Evolutionary conservation across 108 stramenopile species (phyloP).

Genomic region (Nitzschia sp.): DNA sequence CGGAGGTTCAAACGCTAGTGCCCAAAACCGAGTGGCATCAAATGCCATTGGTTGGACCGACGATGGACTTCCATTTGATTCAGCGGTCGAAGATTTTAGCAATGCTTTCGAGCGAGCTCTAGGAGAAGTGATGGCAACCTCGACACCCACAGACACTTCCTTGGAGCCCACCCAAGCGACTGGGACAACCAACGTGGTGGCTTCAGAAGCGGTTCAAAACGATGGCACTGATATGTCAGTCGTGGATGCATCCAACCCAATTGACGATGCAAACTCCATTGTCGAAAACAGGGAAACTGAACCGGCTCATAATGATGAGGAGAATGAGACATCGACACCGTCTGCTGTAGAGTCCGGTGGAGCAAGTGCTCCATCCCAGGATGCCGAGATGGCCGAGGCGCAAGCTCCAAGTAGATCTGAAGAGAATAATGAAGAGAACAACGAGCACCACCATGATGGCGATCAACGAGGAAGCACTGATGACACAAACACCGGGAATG

Average conservation of each 20-base stretch:
- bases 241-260: constrained; percentile 6
- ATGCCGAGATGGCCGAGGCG: neutral
- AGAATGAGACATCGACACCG: neutral
- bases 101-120: constrained; percentile 63
- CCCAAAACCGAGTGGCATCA: constrained; percentile 15
- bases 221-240: neutral
- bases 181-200: neutral
- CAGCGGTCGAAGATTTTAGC: constrained; percentile 57
- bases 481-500: constrained; percentile 9
- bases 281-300: constrained; percentile 6
- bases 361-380: neutral
- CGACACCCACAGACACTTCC: neutral
- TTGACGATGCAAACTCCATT: neutral
- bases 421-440: neutral
- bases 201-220: neutral
- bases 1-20: neutral
- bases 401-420: neutral
- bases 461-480: constrained; percentile 5
- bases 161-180: neutral
- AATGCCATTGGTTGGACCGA: constrained; percentile 71
- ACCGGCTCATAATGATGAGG: constrained; percentile 9
- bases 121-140: constrained; percentile 26
- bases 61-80: constrained; percentile 73
- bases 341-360: neutral
- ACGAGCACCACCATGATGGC: neutral